These are phyloP conservation scores for Protomyces lactucae-debilis DNA, from an alignment of 1,139 yeast species.

Conservation along the genomic window DNA sequence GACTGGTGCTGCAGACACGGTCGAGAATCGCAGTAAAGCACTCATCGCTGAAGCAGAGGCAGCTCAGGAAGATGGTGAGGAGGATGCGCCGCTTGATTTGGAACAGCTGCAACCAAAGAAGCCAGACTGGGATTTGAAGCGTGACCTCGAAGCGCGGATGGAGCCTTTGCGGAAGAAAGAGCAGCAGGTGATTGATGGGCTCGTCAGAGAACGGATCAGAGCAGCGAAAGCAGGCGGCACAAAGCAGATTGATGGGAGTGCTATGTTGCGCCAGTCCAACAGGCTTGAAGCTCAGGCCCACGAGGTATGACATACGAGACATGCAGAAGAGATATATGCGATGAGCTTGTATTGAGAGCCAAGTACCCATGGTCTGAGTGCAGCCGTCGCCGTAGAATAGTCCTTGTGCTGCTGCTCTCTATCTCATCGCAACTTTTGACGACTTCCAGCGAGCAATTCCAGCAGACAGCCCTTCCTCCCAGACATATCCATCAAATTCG, in stretches of 20 bases:
- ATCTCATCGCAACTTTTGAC: no score
- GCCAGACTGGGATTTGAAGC: conserved; percentile 43
- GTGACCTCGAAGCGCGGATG: conserved; percentile 42
- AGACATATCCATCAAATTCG: not conserved
- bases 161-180: conserved; percentile 42
- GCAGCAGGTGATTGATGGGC: conserved; percentile 41
- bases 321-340: no score
- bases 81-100: conserved; percentile 24
- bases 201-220: conserved; percentile 42
- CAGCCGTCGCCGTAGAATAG: no score
- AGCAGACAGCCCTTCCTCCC: no score
- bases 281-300: not conserved
- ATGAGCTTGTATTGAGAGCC: no score
- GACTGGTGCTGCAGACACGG: conserved; percentile 36
- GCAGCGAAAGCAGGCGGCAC: not conserved
- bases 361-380: no score
- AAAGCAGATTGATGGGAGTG: not conserved
- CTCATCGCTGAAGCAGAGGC: conserved; percentile 31
- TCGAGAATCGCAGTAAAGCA: conserved; percentile 34
- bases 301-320: not conserved
- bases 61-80: conserved; percentile 11
- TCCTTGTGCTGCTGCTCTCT: no score
- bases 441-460: no score
- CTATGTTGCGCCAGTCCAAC: not conserved
- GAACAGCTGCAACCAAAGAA: conserved; percentile 38